phyloP scores from a whole-genome alignment of 2,329 filamentous ascomycete species.

The Diaporthe eres region DNA sequence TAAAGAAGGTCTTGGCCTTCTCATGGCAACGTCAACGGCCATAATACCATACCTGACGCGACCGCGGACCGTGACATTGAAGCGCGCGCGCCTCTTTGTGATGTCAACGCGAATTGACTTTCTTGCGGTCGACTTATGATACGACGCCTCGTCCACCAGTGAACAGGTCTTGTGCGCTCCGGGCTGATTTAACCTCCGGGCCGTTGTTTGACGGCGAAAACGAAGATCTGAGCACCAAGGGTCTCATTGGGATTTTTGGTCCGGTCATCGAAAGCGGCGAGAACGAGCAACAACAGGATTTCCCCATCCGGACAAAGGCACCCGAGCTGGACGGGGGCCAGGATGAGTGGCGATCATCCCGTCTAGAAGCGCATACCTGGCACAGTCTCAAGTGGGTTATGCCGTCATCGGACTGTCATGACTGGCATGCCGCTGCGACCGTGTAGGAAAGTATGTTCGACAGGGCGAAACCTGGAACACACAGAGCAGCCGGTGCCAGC shows the following conservation, averaged over 20 bases:
- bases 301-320: not conserved
- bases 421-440: not conserved
- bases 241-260: not conserved
- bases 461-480: conserved; percentile 4
- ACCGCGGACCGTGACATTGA: not conserved
- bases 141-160: not conserved
- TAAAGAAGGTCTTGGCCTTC: not conserved
- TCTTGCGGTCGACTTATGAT: not conserved
- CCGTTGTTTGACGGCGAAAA: conserved; percentile 13
- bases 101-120: not conserved
- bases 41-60: too few relatives aligned
- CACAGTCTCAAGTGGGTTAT: conserved; percentile 21
- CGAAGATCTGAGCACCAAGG: not conserved
- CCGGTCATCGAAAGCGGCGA: not conserved
- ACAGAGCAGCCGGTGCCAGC: not conserved
- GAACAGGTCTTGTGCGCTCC: not conserved
- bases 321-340: not conserved
- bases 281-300: not conserved
- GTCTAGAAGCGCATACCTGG: not conserved
- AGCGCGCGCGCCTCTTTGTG: not conserved
- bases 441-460: not conserved
- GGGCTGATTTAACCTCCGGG: conserved; percentile 9
- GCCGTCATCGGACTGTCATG: conserved; percentile 16
- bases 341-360: conserved; percentile 5
- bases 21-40: not conserved